Evolutionary conservation across 495 filamentous ascomycete species (phyloP).

Genomic region (Aspergillus bertholletiae): DNA sequence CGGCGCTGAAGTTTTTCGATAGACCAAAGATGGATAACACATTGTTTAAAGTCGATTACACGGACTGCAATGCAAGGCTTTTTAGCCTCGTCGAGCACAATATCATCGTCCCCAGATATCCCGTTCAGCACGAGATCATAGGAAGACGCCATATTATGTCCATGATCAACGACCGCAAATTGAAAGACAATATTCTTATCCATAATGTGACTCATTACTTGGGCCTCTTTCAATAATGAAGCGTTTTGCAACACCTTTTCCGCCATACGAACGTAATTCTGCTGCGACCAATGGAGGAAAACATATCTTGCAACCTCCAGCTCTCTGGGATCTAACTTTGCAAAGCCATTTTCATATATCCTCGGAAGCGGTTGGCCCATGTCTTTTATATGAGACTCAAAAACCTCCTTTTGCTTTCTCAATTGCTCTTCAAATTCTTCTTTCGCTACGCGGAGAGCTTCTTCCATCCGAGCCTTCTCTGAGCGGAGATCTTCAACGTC

Average conservation of each 20-base stretch:
- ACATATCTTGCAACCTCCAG: slow-evolving; percentile 62
- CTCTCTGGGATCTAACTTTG: slow-evolving; percentile 66
- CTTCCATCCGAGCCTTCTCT: slow-evolving; percentile 85
- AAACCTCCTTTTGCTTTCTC: slow-evolving; percentile 69
- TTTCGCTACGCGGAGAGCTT: slow-evolving; percentile 71
- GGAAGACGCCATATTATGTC: slow-evolving; percentile 83
- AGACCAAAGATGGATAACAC: slow-evolving; percentile 90
- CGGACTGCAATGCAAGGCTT: slow-evolving; percentile 92
- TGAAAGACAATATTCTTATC: slow-evolving; percentile 94
- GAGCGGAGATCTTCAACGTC: slow-evolving; percentile 80
- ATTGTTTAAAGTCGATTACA: slow-evolving; percentile 86
- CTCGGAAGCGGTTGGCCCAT: slow-evolving; percentile 51
- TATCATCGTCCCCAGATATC: slow-evolving; percentile 84
- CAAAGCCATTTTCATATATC: slow-evolving; percentile 46
- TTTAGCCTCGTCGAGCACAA: slow-evolving; percentile 71
- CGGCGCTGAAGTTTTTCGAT: slow-evolving; percentile 86
- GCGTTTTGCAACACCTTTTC: slow-evolving; percentile 87
- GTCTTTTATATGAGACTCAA: slow-evolving; percentile 65
- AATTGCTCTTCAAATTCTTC: slow-evolving; percentile 83
- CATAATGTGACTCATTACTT: slow-evolving; percentile 96
- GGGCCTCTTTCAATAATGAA: slow-evolving; percentile 85
- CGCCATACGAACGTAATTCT: slow-evolving; percentile 92
- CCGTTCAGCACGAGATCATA: slow-evolving; percentile 96
- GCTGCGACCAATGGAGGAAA: slow-evolving; percentile 73
- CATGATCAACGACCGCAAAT: slow-evolving; percentile 85